Percentiles rank a stretch among this genome's conserved stretches.
These are phyloP conservation scores for Ilex asprella DNA, from an alignment of 257 asterid species.

Conservation along the genomic window DNA sequence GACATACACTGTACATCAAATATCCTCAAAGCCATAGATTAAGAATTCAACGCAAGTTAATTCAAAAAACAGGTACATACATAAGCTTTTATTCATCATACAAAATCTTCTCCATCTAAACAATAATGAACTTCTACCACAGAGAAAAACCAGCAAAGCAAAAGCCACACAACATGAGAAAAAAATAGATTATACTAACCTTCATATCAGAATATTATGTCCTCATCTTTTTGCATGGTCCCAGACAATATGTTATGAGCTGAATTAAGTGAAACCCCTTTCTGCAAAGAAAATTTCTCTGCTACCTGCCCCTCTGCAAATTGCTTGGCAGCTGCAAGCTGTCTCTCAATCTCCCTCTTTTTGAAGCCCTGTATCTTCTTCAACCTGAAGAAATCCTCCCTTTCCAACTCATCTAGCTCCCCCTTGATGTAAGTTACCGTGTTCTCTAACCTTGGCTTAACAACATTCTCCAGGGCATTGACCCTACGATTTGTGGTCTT, in stretches of 20 bases:
- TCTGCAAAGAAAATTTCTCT: constrained; percentile 26
- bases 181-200: constrained; percentile 6
- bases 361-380: constrained; percentile 49
- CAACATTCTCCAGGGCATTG: constrained; percentile 44
- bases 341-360: constrained; percentile 33
- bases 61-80: background rate
- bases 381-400: constrained; percentile 48
- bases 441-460: constrained; percentile 44
- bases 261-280: constrained; percentile 24
- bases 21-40: too few relatives aligned
- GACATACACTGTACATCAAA: too few relatives aligned
- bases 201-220: constrained; percentile 34
- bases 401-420: constrained; percentile 43
- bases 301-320: constrained; percentile 29
- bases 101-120: background rate
- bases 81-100: background rate
- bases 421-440: constrained; percentile 42
- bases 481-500: constrained; percentile 51
- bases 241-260: constrained; percentile 21
- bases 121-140: too few relatives aligned
- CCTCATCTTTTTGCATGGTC: constrained; percentile 28
- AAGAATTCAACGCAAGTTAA: background rate
- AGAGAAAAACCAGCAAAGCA: too few relatives aligned
- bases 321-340: constrained; percentile 28
- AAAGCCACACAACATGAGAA: background rate